Evolutionary conservation across 352 stramenopile species (phyloP).

Genomic region (Phytopythium chamaehyphon): DNA sequence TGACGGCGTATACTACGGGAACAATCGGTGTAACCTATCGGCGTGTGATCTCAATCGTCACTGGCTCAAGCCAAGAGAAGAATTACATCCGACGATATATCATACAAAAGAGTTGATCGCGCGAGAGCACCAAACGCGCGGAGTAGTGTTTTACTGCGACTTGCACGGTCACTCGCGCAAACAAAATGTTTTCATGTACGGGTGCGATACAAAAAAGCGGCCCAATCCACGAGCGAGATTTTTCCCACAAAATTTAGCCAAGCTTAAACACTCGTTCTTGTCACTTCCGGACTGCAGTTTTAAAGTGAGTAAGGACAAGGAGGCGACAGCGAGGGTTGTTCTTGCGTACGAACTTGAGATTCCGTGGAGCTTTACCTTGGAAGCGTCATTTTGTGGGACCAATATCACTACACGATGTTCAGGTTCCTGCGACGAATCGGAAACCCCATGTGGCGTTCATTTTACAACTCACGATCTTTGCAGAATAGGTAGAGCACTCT

Average conservation of each 20-base stretch:
- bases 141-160: slow-evolving; percentile 86
- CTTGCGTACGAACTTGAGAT: slow-evolving; percentile 76
- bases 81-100: slow-evolving; percentile 87
- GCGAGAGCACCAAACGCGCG: slow-evolving; percentile 39
- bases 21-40: slow-evolving; percentile 87
- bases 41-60: slow-evolving; percentile 87
- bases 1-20: slow-evolving; percentile 91
- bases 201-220: slow-evolving; percentile 88
- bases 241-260: slow-evolving; percentile 49
- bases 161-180: slow-evolving; percentile 92
- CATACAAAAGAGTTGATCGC: slow-evolving; percentile 80
- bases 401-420: slow-evolving; percentile 12
- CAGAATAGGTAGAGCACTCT: slow-evolving; percentile 42
- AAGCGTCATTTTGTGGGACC: slow-evolving; percentile 84
- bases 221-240: slow-evolving; percentile 63
- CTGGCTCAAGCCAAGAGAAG: slow-evolving; percentile 70
- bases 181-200: slow-evolving; percentile 95
- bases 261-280: slow-evolving; percentile 25
- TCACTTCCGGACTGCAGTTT: slow-evolving; percentile 75
- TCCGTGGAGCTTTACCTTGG: slow-evolving; percentile 78
- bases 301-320: slow-evolving; percentile 76
- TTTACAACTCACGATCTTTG: slow-evolving; percentile 62
- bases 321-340: slow-evolving; percentile 80
- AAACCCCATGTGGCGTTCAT: slow-evolving; percentile 27
- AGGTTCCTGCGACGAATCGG: background rate